Evolutionary conservation across 495 filamentous ascomycete species (phyloP).

Genomic region (Achaetomiella virescens): DNA sequence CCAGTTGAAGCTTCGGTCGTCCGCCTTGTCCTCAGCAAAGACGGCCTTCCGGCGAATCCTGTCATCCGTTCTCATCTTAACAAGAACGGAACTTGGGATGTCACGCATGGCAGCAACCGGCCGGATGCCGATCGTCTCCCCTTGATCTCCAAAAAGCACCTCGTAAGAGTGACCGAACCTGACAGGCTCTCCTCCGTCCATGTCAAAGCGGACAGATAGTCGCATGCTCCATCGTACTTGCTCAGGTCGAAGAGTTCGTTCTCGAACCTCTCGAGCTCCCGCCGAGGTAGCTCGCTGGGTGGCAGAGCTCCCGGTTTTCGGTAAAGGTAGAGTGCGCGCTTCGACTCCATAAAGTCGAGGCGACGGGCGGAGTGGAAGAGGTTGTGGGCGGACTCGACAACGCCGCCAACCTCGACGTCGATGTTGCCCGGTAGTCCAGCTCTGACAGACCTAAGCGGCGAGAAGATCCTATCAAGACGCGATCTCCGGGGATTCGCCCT

Average conservation of each 20-base stretch:
- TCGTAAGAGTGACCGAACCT: conserved; percentile 21
- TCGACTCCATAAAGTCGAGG: conserved; percentile 21
- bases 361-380: conserved; percentile 23
- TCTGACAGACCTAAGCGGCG: conserved; percentile 18
- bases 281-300: conserved; percentile 2
- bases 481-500: conserved; percentile 16
- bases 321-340: conserved; percentile 16
- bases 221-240: conserved; percentile 18
- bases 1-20: conserved; percentile 18
- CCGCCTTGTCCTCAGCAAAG: conserved; percentile 19
- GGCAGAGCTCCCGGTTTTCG: not conserved
- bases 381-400: conserved; percentile 22
- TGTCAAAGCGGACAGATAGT: conserved; percentile 20
- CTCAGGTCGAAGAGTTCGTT: conserved; percentile 24
- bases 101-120: conserved; percentile 25
- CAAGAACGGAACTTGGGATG: conserved; percentile 20
- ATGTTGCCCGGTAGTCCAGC: conserved; percentile 20
- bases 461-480: conserved; percentile 16
- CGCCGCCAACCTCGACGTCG: conserved; percentile 22
- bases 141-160: conserved; percentile 8
- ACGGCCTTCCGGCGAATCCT: conserved; percentile 20
- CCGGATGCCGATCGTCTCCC: conserved; percentile 12
- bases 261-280: conserved; percentile 22
- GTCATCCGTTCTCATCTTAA: conserved; percentile 20
- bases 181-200: conserved; percentile 21